Base-by-base conservation (phyloP, 2,329 filamentous ascomycete species). In the Aspergillus felis region DNA sequence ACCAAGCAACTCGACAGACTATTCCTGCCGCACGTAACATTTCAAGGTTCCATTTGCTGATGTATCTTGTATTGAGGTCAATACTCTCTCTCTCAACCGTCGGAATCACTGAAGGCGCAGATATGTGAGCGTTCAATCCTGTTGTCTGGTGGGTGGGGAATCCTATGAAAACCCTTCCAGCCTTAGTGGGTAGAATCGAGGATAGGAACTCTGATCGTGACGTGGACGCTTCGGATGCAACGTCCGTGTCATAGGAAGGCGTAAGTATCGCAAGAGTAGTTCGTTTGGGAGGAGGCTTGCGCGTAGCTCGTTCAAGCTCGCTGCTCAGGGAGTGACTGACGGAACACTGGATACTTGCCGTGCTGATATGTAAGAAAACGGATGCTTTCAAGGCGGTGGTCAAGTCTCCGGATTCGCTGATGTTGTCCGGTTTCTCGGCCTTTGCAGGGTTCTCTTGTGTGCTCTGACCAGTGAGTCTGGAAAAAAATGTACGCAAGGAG, bases 141-240 rank as follows among this genome's bases (percentile, higher is more conserved):
- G 95, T 99, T 0, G 94, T 99, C 77, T 99, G 94, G 65, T 93
- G 92, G 1, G 94, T 99, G 3, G 94, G 93, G 69, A 99, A 99
- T 0, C 94, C 94, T 68, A 99, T 99, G 68, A 97, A 99, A 55
- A 99, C 90, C 54, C 91, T 87, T 6, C 94, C 94, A 65, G 90
- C 90, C 72, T 92, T 95, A 57, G 85, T 91, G 2, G 94, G 94
- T 4, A 97, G 77, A 1, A 99, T 92, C 1, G 92, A 94, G 1
- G 89, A 85, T 72, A 99, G 97, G 7, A 99, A 87, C 69, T 96
- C 91, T 28, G 72, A 73, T 24, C 71, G 65, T 5, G 68, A 67
- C 24, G 69, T 65, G 2, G 82, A 84, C 17, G 80, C 81, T 57
- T 87, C 81, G 0, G 89, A 88, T 2, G 87, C 86, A 54, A 87